phyloP scores from a whole-genome alignment of 768 basidiomycete genomes.

The Suillus placidus region DNA sequence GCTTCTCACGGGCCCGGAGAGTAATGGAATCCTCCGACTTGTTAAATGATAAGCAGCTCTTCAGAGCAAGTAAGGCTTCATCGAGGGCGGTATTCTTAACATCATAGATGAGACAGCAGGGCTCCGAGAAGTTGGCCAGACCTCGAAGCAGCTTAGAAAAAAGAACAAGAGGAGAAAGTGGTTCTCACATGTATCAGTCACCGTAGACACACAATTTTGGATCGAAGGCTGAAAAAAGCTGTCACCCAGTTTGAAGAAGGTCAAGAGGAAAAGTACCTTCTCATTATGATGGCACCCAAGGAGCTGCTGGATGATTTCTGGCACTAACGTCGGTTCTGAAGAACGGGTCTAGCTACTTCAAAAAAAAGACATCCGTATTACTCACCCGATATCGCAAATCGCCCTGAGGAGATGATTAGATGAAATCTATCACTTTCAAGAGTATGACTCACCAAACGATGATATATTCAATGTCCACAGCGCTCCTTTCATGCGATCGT shows the following conservation, averaged over 20 bases:
- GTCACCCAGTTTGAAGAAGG: background rate
- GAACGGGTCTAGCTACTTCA: background rate
- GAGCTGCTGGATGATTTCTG: conserved; percentile 59
- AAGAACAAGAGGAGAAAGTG: background rate
- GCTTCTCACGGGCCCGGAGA: conserved; percentile 44
- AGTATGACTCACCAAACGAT: conserved; percentile 50
- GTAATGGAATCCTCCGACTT: conserved; percentile 42
- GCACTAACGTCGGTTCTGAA: conserved; percentile 64
- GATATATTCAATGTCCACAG: conserved; percentile 74
- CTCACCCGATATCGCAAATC: conserved; percentile 45
- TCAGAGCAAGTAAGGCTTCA: conserved; percentile 40
- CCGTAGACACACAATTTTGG: conserved; percentile 67
- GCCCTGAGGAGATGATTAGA: conserved; percentile 30
- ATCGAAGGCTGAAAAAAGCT: conserved; percentile 61
- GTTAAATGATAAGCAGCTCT: conserved; percentile 34
- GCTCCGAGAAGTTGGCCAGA: conserved; percentile 62
- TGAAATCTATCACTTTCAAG: conserved; percentile 1
- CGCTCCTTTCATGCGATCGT: conserved; percentile 92
- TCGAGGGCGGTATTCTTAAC: conserved; percentile 48
- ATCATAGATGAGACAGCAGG: conserved; percentile 55
- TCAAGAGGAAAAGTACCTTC: conserved; percentile 52
- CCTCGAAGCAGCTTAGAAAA: conserved; percentile 39
- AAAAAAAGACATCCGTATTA: conserved; percentile 4
- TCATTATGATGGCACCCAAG: conserved; percentile 83
- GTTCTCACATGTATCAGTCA: conserved; percentile 66